Base-by-base conservation (phyloP, 768 basidiomycete species). In the Cytidiella melzeri region DNA sequence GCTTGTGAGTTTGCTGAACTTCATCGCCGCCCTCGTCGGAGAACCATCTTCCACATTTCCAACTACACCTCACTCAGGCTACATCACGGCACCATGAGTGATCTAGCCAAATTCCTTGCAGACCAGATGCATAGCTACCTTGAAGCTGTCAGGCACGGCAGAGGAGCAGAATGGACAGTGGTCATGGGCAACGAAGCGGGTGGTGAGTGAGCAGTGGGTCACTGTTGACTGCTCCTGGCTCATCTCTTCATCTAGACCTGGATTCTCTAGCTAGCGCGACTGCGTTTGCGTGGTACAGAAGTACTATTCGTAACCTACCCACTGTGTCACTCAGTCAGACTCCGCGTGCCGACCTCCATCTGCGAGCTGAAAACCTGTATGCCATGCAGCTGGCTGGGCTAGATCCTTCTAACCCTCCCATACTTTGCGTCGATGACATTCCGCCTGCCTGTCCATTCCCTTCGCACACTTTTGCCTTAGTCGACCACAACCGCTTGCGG, bases 131-230 rank as follows among this genome's bases (percentile, higher is more conserved):
- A 68, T 21, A 67, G 62, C 21, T 96, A 88, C 59, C 65, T 93
- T 19, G 61, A 58, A 15, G 86, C 83, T 43, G 57, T 83, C 15
- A 61, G 69, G 21, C 67, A 67, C 1, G 70, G 70, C 1, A 72
- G 73, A 36, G 75, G 71, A 0, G 55, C 63, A 5, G 77, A 81
- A 41, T 98, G 93, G 94, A 85, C 80, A 0, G 73, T 96, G 4
- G 86, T 83, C 0, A 89, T 93, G 83, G 94, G 95, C 0, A 99
- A 99, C 64, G 95, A 98, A 67, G 92, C 95, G 12, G 94, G 94
- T 60, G 95, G 95, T 94, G 63, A 50, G 69, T 59, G 5, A 18
- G 27, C 18, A 12, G 2, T 10, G 15, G 36, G 28, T 27, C 21
- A 36, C 7, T 28, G 21, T 20, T 43, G 24, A 18, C 36, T 21